Conservation (phyloP, 2,329 filamentous ascomycete genomes). For the Pezicula neosporulosa region DNA sequence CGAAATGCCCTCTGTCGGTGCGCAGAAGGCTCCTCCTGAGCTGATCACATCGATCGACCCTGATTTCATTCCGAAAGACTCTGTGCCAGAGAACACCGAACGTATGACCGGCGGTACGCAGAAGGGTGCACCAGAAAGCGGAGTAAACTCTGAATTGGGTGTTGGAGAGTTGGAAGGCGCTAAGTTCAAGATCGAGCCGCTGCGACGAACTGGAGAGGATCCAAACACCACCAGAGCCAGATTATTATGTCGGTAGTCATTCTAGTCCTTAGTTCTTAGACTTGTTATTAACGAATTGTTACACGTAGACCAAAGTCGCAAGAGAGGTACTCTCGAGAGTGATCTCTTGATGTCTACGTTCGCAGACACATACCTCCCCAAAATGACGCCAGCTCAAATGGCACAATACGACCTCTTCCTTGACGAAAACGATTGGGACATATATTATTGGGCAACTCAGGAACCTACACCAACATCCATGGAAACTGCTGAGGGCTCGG, state of each 20-base stretch:
- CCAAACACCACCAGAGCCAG: slow-evolving; percentile 82
- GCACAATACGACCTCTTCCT: slow-evolving; percentile 87
- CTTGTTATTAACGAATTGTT: slow-evolving; percentile 4
- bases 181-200: slow-evolving; percentile 84
- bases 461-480: slow-evolving; percentile 59
- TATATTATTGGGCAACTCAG: slow-evolving; percentile 99
- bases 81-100: slow-evolving; percentile 58
- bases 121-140: slow-evolving; percentile 39
- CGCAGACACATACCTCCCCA: slow-evolving; percentile 71
- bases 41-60: slow-evolving; percentile 52
- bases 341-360: slow-evolving; percentile 97
- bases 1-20: slow-evolving; percentile 57
- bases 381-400: slow-evolving; percentile 72
- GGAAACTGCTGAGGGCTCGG: slow-evolving; percentile 50
- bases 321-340: slow-evolving; percentile 91
- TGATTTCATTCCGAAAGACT: slow-evolving; percentile 55
- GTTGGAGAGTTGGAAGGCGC: slow-evolving; percentile 87
- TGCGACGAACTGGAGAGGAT: slow-evolving; percentile 81
- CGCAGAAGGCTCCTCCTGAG: slow-evolving; percentile 55
- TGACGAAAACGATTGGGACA: slow-evolving; percentile 99
- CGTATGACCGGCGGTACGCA: slow-evolving; percentile 64
- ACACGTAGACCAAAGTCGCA: slow-evolving; percentile 85
- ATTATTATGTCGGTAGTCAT: slow-evolving; percentile 54
- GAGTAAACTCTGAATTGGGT: slow-evolving; percentile 56
- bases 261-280: slow-evolving; percentile 1